Base-by-base conservation (phyloP, 768 basidiomycete species). In the Mycena galericulata region DNA sequence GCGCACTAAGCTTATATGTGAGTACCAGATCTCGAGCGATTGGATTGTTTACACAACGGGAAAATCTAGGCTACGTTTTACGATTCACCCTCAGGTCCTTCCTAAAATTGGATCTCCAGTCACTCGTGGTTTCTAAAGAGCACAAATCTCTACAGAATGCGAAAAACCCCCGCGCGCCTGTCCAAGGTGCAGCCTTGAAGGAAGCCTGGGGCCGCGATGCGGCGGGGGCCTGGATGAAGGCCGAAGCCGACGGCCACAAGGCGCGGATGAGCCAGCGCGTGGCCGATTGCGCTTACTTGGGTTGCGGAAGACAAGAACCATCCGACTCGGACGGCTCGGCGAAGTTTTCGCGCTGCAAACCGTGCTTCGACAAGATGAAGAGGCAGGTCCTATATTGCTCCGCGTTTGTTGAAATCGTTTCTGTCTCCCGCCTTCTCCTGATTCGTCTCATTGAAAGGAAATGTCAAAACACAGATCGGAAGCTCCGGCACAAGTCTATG, bases 321-420 rank as follows among this genome's bases (percentile, higher is more conserved):
- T 15, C 32, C 3, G 62, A 67, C 20, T 15, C 32, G 3, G 62
- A 67, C 20, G 62, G 41, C 11, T 65, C 62, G 18, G 49, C 22
- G 14, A 68, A 56, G 29, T 68, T 62, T 43, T 30, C 10, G 29
- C 62, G 62, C 5, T 72, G 70, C 29, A 46, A 57, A 36, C 10
- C 18, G 26, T 72, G 70, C 32, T 65, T 55, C 30, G 62, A 65
- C 2, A 45, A 29, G 20, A 65, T 68, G 53, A 15, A 62, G 34
- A 63, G 70, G 12, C 47, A 61, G 46, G 62, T 68, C 5, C n/a
- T 65, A n/a, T 70, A 72, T 43, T 72, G 67, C 11, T 72, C 70
- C 18, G 15, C 22, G 70, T 68, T 17, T 17, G 47, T 65, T 36
- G 2, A 11, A 46, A 17, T 49, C 26, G n/a, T 2, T 9, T 22